A percentile compares a stretch with the other conserved stretches of the same genome.
phyloP scores from a whole-genome alignment of 73 alveolate species.

The Tetrahymena borealis region DNA sequence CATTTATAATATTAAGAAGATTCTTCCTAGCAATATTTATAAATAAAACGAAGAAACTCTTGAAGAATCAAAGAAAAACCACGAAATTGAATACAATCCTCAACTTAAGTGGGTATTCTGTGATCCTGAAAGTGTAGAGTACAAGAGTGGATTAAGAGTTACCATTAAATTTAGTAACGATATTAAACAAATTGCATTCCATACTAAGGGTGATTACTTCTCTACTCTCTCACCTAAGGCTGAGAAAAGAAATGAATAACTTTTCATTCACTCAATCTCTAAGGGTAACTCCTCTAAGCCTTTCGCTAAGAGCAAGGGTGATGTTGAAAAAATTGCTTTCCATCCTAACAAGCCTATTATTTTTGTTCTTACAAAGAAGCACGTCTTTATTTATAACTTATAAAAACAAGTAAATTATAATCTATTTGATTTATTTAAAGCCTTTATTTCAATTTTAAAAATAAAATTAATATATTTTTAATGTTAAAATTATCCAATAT shows the following conservation, averaged over 20 bases:
- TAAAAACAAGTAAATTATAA: slow-evolving; percentile 77
- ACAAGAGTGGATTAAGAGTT: background rate
- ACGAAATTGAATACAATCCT: background rate
- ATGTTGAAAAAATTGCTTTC: slow-evolving; percentile 79
- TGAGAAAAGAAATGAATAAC: slow-evolving; percentile 63
- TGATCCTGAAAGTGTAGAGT: background rate
- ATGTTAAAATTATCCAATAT: background rate
- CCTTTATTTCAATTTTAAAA: too few relatives aligned
- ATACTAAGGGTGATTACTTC: slow-evolving; percentile 91
- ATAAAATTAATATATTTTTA: too few relatives aligned
- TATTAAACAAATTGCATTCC: slow-evolving; percentile 57
- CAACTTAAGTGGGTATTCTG: background rate
- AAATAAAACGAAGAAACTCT: background rate
- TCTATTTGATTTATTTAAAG: too few relatives aligned
- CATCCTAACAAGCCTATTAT: slow-evolving; percentile 91
- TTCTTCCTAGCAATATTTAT: background rate
- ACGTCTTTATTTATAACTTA: slow-evolving; percentile 82
- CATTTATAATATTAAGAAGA: background rate
- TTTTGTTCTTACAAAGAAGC: slow-evolving; percentile 84
- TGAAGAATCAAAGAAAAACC: background rate
- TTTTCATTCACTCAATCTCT: slow-evolving; percentile 80
- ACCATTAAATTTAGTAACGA: slow-evolving; percentile 5
- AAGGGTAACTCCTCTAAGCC: slow-evolving; percentile 85
- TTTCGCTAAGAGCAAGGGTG: slow-evolving; percentile 81
- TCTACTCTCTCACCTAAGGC: slow-evolving; percentile 81